Evolutionary conservation across 768 basidiomycete species (phyloP).

Genomic region (Hygrophorus pudorinus): DNA sequence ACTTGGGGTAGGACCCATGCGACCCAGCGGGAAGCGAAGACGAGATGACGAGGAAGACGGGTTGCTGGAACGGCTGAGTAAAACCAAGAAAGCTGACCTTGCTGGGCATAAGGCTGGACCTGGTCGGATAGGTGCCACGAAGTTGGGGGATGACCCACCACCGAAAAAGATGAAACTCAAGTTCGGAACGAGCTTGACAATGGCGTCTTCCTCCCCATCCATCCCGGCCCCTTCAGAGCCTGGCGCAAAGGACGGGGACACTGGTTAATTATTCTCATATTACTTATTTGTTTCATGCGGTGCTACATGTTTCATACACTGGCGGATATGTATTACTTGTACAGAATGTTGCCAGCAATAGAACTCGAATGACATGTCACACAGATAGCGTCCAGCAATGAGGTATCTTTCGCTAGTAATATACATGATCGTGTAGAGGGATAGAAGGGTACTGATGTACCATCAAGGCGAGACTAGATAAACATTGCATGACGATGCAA

Average conservation of each 20-base stretch:
- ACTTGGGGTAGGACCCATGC: conserved; percentile 31
- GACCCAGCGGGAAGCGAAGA: conserved; percentile 60
- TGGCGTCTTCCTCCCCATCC: conserved; percentile 16
- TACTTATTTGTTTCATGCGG: neutral
- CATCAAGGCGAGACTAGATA: conserved; percentile 12
- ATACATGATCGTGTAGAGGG: conserved; percentile 19
- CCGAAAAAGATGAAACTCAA: conserved; percentile 67
- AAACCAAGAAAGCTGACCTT: conserved; percentile 45
- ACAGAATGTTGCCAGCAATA: too few species aligned
- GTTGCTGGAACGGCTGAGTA: conserved; percentile 51
- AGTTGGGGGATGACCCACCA: conserved; percentile 43
- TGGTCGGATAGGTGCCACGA: conserved; percentile 23
- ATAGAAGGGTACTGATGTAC: conserved; percentile 5
- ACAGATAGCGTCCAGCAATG: neutral
- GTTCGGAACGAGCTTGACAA: conserved; percentile 38
- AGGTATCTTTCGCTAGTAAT: conserved; percentile 11
- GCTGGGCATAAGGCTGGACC: conserved; percentile 33
- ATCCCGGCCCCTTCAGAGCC: conserved; percentile 46
- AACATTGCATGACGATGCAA: conserved; percentile 13
- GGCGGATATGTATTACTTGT: too few species aligned
- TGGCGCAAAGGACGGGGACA: conserved; percentile 66
- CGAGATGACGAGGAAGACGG: conserved; percentile 70
- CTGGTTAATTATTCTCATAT: conserved; percentile 34
- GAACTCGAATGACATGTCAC: too few species aligned
- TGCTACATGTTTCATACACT: too few species aligned